Evolutionary conservation across 1,139 yeast genomes (phyloP), one percentile per base, ranked within the genome.

Genomic region (Pichia sorboxylosa): DNA sequence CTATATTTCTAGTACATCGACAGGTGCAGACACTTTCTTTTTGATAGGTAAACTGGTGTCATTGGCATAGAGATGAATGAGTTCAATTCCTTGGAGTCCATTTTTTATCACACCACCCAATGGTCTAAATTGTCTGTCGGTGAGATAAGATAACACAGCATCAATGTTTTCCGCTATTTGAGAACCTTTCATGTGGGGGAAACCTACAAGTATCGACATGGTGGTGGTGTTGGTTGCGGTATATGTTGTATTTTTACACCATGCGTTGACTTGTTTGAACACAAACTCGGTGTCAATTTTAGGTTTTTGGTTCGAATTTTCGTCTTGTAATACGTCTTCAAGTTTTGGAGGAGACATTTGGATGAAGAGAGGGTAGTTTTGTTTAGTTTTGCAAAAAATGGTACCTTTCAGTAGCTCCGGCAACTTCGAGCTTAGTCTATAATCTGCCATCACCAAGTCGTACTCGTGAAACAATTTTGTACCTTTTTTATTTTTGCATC

Each of bases 361-460:
- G 2, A 80, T 50, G 63, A 75, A 67, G 45, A 63, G 69, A 5
- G 90, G 90, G 5, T 74, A 58, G 44, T 73, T 76, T 36, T 58
- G 63, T 39, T 69, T 71, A 38, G 71, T 73, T 45, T 68, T 69
- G 41, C 63, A 57, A 47, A 68, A 77, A 43, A 75, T 74, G 28
- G 65, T 66, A 6, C 66, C 61, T 0, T 80, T 79, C 28, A 79
- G 54, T 0, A 75, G 54, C 6, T 57, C 58, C 0, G 80, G 80
- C 24, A 79, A 54, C 20, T 72, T 57, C 42, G 69, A 71, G 43
- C 73, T 73, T 3, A 78, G 66, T 37, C 87, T 57, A 37, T 71
- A 67, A 52, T 80, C 90, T 5, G 78, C 72, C 13, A 79, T 62
- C 2, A 79, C 61, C n/a, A 74, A 42, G 46, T 78, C 90, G 47